Percentiles rank a stretch among this genome's conserved stretches.
Conservation (phyloP, 2,329 filamentous ascomycete species). For the Lecanosticta acicola region DNA sequence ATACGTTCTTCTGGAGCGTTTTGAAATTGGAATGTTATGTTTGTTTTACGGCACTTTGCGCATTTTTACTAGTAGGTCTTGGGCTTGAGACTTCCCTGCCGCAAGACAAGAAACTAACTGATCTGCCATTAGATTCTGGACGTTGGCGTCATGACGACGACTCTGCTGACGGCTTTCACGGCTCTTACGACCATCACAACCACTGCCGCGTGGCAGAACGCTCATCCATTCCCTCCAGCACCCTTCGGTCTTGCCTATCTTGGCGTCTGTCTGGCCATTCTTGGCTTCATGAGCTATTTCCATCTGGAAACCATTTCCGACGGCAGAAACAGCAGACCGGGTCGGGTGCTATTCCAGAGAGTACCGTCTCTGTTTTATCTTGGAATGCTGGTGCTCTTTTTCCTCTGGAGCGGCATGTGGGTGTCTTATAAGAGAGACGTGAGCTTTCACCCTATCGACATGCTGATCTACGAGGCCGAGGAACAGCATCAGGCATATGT, state of each 20-base stretch:
- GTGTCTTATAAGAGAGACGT: conserved; percentile 38
- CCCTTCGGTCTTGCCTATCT: conserved; percentile 20
- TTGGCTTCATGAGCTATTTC: conserved; percentile 30
- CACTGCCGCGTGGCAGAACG: conserved; percentile 31
- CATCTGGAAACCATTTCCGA: conserved; percentile 18
- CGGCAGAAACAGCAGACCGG: conserved; percentile 1
- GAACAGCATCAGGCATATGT: conserved; percentile 46
- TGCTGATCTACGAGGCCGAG: conserved; percentile 48
- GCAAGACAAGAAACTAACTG: conserved; percentile 6
- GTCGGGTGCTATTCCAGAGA: conserved; percentile 10
- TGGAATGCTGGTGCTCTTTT: conserved; percentile 38
- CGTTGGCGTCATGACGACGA: conserved; percentile 37
- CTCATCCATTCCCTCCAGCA: conserved; percentile 28
- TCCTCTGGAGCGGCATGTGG: conserved; percentile 39
- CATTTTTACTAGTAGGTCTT: conserved; percentile 26
- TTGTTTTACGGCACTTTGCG: conserved; percentile 25
- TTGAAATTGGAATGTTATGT: conserved; percentile 25
- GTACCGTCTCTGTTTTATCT: conserved; percentile 33
- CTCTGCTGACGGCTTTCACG: conserved; percentile 36
- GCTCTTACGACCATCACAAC: conserved; percentile 32
- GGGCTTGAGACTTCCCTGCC: not conserved
- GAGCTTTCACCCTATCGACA: conserved; percentile 51
- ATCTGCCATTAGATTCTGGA: conserved; percentile 36
- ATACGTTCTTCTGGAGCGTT: conserved; percentile 35
- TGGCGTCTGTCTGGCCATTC: conserved; percentile 21